A percentile compares a stretch with the other conserved stretches of the same genome.
phyloP scores from a whole-genome alignment of 2,329 filamentous ascomycete genomes.

The Paecilomyces niveus region DNA sequence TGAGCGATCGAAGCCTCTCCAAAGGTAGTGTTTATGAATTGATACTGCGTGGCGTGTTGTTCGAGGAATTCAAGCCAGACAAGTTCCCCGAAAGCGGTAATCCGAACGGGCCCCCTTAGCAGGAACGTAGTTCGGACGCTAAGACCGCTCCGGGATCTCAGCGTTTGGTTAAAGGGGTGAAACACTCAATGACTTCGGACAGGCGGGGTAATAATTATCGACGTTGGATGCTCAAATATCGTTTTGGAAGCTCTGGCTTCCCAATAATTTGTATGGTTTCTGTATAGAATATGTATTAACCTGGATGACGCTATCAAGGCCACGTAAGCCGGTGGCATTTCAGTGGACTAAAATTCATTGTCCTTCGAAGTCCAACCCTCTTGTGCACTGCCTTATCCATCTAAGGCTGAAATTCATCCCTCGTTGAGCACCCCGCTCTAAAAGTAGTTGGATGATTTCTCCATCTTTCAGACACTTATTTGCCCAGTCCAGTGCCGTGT shows the following conservation, averaged over 20 bases:
- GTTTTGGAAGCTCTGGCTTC: background rate
- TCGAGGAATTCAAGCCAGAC: background rate
- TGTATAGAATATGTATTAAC: no score
- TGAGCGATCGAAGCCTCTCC: background rate
- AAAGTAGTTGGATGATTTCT: no score
- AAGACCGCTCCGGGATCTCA: background rate
- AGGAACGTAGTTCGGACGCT: background rate
- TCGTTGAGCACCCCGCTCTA: no score
- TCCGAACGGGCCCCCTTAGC: background rate
- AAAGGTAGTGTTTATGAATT: background rate
- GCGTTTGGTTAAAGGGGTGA: background rate
- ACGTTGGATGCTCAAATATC: background rate
- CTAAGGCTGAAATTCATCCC: no score
- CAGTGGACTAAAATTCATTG: no score
- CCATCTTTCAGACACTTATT: no score
- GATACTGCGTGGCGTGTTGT: background rate
- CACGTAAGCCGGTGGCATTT: no score
- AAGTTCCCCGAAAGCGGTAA: constrained; percentile 8
- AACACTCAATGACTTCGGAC: background rate
- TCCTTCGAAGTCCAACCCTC: no score
- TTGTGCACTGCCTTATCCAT: no score
- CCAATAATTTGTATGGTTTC: background rate
- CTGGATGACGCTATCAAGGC: no score
- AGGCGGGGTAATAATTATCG: background rate
- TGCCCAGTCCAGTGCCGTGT: no score